These are phyloP conservation scores for Xylaria sp. DNA, from an alignment of 2,329 filamentous ascomycete genomes.

Conservation along the genomic window DNA sequence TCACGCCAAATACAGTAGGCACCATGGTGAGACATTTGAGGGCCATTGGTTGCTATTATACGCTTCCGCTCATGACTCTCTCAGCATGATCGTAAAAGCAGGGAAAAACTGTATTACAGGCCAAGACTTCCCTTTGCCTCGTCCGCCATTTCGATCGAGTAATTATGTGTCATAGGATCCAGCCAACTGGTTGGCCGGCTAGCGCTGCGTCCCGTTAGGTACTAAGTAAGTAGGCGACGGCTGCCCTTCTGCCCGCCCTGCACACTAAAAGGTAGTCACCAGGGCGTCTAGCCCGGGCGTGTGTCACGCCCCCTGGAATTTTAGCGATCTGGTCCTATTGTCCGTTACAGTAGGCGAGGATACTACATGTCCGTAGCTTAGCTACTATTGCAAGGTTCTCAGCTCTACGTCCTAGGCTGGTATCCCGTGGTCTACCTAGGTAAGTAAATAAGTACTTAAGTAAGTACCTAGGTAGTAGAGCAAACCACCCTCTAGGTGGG, in stretches of 20 bases:
- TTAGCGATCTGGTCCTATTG: no score
- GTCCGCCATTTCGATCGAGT: conserved; percentile 42
- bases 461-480: not conserved
- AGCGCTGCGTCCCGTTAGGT: conserved; percentile 11
- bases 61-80: conserved; percentile 23
- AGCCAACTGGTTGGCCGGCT: conserved; percentile 20
- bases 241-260: not conserved
- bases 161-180: conserved; percentile 46
- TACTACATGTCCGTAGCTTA: no score
- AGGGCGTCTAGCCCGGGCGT: conserved; percentile 1
- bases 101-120: conserved; percentile 17
- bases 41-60: conserved; percentile 25
- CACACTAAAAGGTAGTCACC: no score
- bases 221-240: not conserved
- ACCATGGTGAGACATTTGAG: not conserved
- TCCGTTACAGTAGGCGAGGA: no score
- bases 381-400: no score
- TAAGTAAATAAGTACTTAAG: no score
- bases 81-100: not conserved
- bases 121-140: conserved; percentile 3
- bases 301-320: no score
- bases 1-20: not conserved
- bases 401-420: no score
- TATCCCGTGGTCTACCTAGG: no score
- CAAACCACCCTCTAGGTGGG: not conserved